Evolutionary conservation across 148 eudicot species (phyloP).

Genomic region (Spergularia bocconei): DNA sequence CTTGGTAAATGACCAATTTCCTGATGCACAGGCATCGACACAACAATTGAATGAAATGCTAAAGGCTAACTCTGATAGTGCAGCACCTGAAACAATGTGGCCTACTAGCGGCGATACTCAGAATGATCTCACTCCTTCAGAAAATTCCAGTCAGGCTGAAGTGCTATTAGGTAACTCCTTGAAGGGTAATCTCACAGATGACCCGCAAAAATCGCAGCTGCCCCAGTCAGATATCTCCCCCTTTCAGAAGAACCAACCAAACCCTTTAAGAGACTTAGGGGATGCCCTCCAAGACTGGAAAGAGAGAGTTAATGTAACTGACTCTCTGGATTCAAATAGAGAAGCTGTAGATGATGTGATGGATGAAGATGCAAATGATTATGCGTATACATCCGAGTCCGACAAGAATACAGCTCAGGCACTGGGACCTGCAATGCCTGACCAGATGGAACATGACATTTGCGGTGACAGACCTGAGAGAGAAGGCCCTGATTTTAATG

Average conservation of each 20-base stretch:
- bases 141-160: slow-evolving; percentile 51
- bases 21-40: slow-evolving; percentile 40
- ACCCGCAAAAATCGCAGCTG: slow-evolving; percentile 39
- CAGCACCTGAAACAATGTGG: slow-evolving; percentile 53
- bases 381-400: slow-evolving; percentile 67
- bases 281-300: slow-evolving; percentile 97
- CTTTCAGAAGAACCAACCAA: slow-evolving; percentile 59
- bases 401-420: slow-evolving; percentile 89
- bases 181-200: slow-evolving; percentile 50
- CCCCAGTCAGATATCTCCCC: slow-evolving; percentile 54
- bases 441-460: slow-evolving; percentile 60
- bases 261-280: slow-evolving; percentile 76
- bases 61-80: slow-evolving; percentile 33
- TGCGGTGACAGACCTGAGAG: slow-evolving; percentile 47
- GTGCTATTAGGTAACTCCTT: slow-evolving; percentile 51
- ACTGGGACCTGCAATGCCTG: slow-evolving; percentile 79
- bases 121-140: slow-evolving; percentile 57
- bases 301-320: slow-evolving; percentile 81
- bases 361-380: slow-evolving; percentile 68
- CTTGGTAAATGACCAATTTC: slow-evolving; percentile 26
- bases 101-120: slow-evolving; percentile 43
- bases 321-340: slow-evolving; percentile 41
- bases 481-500: slow-evolving; percentile 30
- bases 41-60: slow-evolving; percentile 40
- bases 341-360: slow-evolving; percentile 49